These are phyloP conservation scores for Chytridium lagenaria DNA, from an alignment of 371 early-diverging fungal genomes.

Conservation along the genomic window DNA sequence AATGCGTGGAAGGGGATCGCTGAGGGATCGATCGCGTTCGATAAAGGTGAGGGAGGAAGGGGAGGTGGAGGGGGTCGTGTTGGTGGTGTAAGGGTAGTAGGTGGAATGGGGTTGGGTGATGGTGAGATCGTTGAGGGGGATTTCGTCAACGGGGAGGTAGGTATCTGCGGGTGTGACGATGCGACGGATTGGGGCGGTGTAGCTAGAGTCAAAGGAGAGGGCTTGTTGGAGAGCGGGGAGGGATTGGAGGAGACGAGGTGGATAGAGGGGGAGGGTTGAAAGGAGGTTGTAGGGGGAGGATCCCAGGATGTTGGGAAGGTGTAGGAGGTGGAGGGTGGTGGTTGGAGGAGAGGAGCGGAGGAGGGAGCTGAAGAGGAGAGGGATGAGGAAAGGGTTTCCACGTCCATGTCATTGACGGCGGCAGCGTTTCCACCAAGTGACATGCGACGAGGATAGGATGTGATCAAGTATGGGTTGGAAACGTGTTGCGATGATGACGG, in stretches of 20 bases:
- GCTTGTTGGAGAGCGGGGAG: no score
- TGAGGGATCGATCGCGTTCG: neutral
- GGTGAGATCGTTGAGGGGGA: conserved; percentile 13
- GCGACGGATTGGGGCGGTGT: no score
- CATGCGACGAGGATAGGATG: neutral
- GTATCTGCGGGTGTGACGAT: neutral
- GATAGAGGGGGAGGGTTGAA: no score
- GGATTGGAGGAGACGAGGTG: no score
- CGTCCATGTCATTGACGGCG: neutral
- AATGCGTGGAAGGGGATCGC: conserved; percentile 17
- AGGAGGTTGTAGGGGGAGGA: no score
- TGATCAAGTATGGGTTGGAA: neutral
- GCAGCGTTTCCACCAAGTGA: neutral
- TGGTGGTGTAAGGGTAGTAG: neutral
- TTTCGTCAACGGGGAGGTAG: conserved; percentile 15
- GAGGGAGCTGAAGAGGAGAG: no score
- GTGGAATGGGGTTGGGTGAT: neutral
- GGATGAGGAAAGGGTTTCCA: neutral
- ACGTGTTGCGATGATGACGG: no score
- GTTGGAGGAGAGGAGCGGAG: no score
- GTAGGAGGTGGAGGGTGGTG: no score
- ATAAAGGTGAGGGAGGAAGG: neutral
- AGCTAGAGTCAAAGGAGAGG: no score
- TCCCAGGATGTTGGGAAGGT: no score
- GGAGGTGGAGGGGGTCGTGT: neutral